These are phyloP conservation scores for Tympanopsis confertula DNA, from an alignment of 2,329 filamentous ascomycete genomes.

Conservation along the genomic window DNA sequence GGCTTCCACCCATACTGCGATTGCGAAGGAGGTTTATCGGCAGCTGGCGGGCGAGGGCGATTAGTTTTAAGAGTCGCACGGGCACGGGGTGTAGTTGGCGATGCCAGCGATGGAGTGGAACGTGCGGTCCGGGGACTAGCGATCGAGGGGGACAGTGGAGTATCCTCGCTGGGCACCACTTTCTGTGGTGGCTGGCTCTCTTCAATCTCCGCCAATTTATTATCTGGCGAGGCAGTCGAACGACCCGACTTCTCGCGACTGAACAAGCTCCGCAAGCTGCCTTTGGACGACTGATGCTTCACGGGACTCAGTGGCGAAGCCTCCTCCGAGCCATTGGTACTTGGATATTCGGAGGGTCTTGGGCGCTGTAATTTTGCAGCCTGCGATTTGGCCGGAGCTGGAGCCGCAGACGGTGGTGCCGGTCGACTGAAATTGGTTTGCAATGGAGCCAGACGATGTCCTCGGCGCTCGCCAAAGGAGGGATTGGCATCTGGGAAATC, in stretches of 20 bases:
- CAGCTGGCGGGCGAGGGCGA: slow-evolving; percentile 11
- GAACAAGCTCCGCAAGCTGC: slow-evolving; percentile 21
- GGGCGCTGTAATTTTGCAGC: background rate
- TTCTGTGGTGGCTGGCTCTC: no score
- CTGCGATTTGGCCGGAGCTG: slow-evolving; percentile 4
- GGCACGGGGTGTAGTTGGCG: no score
- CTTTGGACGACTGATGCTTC: slow-evolving; percentile 21
- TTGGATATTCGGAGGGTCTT: slow-evolving; percentile 6
- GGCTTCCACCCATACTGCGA: background rate
- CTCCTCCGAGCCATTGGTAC: slow-evolving; percentile 18
- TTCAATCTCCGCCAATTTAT: slow-evolving; percentile 17
- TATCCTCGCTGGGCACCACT: no score
- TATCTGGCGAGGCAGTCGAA: slow-evolving; percentile 11
- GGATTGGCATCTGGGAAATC: no score
- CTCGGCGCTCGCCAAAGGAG: slow-evolving; percentile 21
- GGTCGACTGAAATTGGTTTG: slow-evolving; percentile 22
- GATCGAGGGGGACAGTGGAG: no score
- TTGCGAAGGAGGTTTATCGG: no score
- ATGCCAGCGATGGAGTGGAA: no score
- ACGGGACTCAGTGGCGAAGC: slow-evolving; percentile 13
- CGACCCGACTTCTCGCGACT: slow-evolving; percentile 19
- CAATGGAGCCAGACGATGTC: slow-evolving; percentile 19
- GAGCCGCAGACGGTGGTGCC: slow-evolving; percentile 7
- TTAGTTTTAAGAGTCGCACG: no score
- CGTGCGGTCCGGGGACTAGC: no score